Conservation (phyloP, 805 yeast species). For the Teunomyces atbi region DNA sequence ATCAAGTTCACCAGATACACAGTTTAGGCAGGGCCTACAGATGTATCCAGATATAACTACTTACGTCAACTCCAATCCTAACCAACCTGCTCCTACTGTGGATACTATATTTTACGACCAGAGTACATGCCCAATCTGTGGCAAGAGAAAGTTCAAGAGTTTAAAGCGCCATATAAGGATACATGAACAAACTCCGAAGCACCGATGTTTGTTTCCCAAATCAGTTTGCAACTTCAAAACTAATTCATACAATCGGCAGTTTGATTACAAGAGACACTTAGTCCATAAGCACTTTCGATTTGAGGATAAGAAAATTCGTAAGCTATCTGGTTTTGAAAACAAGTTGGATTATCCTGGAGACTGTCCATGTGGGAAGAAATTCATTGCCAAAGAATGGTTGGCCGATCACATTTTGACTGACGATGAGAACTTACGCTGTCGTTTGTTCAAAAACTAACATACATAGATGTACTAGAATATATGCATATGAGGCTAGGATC, state of each 20-base stretch:
- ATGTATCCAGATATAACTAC: constrained; percentile 12
- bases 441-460: constrained; percentile 8
- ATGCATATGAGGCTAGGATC: not conserved
- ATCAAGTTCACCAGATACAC: not conserved
- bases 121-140: constrained; percentile 37
- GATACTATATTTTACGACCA: constrained; percentile 8
- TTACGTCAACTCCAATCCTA: constrained; percentile 10
- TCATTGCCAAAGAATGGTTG: constrained; percentile 55
- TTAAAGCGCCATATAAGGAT: constrained; percentile 41
- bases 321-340: constrained; percentile 28
- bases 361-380: constrained; percentile 50
- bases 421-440: constrained; percentile 6
- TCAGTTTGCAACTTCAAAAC: constrained; percentile 41
- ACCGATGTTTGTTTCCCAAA: constrained; percentile 41
- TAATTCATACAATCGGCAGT: constrained; percentile 43
- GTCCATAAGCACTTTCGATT: constrained; percentile 42
- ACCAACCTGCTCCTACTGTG: constrained; percentile 11
- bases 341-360: constrained; percentile 37
- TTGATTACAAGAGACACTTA: constrained; percentile 44
- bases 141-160: constrained; percentile 40
- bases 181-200: constrained; percentile 42
- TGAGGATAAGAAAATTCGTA: constrained; percentile 39
- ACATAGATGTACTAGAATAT: not conserved
- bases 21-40: constrained; percentile 2
- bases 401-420: constrained; percentile 48